Evolutionary conservation across 176 grass and related monocot species (phyloP).

Genomic region (barley (Hordeum vulgare)): DNA sequence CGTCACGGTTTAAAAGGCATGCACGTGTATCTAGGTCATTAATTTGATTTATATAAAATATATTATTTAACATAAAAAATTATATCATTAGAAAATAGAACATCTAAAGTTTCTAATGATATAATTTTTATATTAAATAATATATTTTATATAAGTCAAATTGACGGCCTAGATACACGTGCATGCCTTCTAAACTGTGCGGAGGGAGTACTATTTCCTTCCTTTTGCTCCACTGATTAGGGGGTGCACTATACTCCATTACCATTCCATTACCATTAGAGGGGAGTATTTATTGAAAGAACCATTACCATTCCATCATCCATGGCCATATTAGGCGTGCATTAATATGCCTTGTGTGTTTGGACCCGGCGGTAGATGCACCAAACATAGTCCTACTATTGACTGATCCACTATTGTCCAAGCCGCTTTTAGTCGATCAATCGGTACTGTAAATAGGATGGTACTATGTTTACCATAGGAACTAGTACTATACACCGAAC

Average conservation of each 20-base stretch:
- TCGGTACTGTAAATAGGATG: background rate
- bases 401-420: background rate
- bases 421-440: background rate
- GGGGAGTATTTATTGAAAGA: constrained; percentile 9
- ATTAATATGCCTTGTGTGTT: background rate
- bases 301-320: background rate
- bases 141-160: too few species aligned
- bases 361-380: background rate
- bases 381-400: background rate
- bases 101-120: too few species aligned
- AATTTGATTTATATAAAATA: too few species aligned
- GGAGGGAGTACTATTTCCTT: too few species aligned
- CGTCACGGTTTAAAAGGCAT: too few species aligned
- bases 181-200: too few species aligned
- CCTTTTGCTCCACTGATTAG: background rate
- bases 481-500: background rate
- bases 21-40: too few species aligned
- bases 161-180: too few species aligned
- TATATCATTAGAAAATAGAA: too few species aligned
- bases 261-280: background rate
- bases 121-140: too few species aligned
- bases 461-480: background rate
- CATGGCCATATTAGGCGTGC: background rate
- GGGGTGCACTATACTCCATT: background rate
- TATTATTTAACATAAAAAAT: too few species aligned